Percentiles rank a stretch among this genome's conserved stretches.
Conservation (phyloP, 208 protist species). For the Crithidia expoeki region DNA sequence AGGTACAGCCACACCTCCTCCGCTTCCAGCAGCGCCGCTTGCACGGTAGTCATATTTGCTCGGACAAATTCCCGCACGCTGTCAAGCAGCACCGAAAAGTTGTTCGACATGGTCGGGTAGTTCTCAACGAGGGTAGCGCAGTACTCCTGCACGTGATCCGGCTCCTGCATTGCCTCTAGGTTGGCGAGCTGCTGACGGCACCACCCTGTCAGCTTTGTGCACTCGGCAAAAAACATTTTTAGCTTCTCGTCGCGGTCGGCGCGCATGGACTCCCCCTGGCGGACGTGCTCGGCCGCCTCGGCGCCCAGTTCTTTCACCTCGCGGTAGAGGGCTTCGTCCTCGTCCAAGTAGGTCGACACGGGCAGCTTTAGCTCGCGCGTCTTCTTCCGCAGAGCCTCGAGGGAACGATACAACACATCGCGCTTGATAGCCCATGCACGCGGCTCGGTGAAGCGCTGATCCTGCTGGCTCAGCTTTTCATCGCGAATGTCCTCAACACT, state of each 20-base stretch:
- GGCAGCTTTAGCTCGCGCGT: constrained; percentile 25
- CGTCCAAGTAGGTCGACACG: constrained; percentile 21
- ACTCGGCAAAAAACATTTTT: constrained; percentile 54
- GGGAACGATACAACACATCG: constrained; percentile 28
- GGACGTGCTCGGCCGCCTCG: constrained; percentile 45
- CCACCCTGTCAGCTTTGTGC: constrained; percentile 75
- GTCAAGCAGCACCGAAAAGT: constrained; percentile 71
- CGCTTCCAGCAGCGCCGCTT: constrained; percentile 72
- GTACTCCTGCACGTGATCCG: constrained; percentile 89
- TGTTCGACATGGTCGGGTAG: constrained; percentile 83
- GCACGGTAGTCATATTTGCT: constrained; percentile 56
- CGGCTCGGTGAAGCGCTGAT: constrained; percentile 49
- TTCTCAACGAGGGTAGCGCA: constrained; percentile 78
- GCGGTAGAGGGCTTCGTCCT: constrained; percentile 41
- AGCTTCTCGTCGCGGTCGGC: constrained; percentile 46
- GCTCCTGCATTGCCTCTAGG: constrained; percentile 84
- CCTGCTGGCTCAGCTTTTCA: constrained; percentile 45
- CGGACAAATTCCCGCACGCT: constrained; percentile 60
- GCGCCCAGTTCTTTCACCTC: constrained; percentile 49
- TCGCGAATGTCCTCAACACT: constrained; percentile 53
- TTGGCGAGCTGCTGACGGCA: constrained; percentile 88
- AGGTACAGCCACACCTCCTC: constrained; percentile 87
- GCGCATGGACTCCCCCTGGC: constrained; percentile 30
- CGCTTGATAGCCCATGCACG: constrained; percentile 45
- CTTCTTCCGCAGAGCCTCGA: constrained; percentile 29